Evolutionary conservation across 805 yeast genomes (phyloP).

Genomic region (Brettanomyces custersianus): DNA sequence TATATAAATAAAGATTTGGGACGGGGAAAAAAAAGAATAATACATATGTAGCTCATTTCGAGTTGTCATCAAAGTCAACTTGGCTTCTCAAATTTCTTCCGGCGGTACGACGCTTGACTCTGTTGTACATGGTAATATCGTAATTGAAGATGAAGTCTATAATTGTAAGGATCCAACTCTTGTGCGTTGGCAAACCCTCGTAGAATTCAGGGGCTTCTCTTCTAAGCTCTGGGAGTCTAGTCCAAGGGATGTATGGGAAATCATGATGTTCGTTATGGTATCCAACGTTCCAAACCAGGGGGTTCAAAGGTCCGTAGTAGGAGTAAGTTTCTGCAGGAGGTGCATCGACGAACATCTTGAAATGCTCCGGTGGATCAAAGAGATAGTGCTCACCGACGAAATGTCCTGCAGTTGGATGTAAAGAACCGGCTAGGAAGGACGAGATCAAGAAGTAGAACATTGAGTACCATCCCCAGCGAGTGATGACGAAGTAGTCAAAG

Average conservation of each 20-base stretch:
- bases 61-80: slow-evolving; percentile 26
- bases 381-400: slow-evolving; percentile 92
- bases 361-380: slow-evolving; percentile 42
- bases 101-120: slow-evolving; percentile 58
- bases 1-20: no score
- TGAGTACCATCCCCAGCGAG: slow-evolving; percentile 54
- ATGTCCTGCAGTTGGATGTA: slow-evolving; percentile 93
- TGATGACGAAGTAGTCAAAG: slow-evolving; percentile 51
- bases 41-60: no score
- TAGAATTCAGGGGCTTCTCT: slow-evolving; percentile 73
- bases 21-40: no score
- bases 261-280: slow-evolving; percentile 94
- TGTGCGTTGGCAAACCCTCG: slow-evolving; percentile 66
- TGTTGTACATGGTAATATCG: slow-evolving; percentile 63
- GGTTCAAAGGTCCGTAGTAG: slow-evolving; percentile 74
- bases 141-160: slow-evolving; percentile 62
- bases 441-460: slow-evolving; percentile 61
- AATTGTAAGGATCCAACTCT: slow-evolving; percentile 72
- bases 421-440: slow-evolving; percentile 81
- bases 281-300: slow-evolving; percentile 87
- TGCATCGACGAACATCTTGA: slow-evolving; percentile 20
- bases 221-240: slow-evolving; percentile 56
- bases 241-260: slow-evolving; percentile 91
- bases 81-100: slow-evolving; percentile 25
- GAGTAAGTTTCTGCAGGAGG: slow-evolving; percentile 81